Base-by-base conservation (phyloP, 2,329 filamentous ascomycete genomes). In the Pyrenochaeta sp. region DNA sequence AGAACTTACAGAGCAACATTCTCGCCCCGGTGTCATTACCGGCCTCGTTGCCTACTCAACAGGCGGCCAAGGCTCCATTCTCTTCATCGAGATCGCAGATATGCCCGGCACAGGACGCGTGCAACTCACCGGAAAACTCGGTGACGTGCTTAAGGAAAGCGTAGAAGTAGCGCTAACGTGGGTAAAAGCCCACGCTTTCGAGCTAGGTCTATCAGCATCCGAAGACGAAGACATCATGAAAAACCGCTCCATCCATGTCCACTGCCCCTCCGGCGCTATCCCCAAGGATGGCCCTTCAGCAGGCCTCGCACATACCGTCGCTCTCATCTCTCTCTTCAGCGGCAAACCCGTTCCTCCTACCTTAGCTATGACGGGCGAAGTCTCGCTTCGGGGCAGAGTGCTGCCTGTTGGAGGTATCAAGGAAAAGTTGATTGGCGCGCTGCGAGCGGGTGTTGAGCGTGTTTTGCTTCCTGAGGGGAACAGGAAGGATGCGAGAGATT, bases 11-110 rank as follows among this genome's bases (percentile, higher is more conserved):
- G 94, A 96, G 76, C 92, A 91, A 72, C 87, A 87, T 39, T 84
- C 75, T 65, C 88, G 93, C 19, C 94, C 95, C 1, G 95, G 95
- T 55, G 91, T 99, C 55, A 94, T 99, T 37, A 99, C 95, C 0
- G 95, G 95, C 13, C 88, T 99, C 32, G 95, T 99, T 15, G 95
- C 95, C 8, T 99, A 97, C 81, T 92, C 90, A 72, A 91, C 90
- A 3, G 94, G 95, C 49, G 93, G 93, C 47, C 94, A 97, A 76
- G 95, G 95, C 62, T 93, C 91, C 73, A 99, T 99, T 71, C 85
- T 99, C 54, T 99, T 99, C 83, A 99, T 99, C 69, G 95, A 99
- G 79, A 92, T 97, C 44, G 92, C 94, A 10, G 93, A 97, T 74
- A 98, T 98, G 93, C 95, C 95, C 0, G 95, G 95, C 43, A 90